Conservation (phyloP, 176 grass and related monocot species). For the Oryza meyeriana region DNA sequence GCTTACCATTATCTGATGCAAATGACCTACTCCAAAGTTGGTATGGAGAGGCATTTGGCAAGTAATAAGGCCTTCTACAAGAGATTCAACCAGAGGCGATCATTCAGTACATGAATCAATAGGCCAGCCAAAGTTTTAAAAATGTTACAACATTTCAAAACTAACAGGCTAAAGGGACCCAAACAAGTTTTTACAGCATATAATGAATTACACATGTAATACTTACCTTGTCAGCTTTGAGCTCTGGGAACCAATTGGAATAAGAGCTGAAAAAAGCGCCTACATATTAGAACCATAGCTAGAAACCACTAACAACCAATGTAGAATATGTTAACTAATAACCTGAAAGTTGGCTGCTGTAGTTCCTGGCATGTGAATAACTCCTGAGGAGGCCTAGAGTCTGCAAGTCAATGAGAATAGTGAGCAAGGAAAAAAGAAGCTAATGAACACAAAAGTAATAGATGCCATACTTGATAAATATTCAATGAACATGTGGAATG, state of each 20-base stretch:
- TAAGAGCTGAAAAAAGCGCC: slow-evolving; percentile 24
- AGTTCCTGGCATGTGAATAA: slow-evolving; percentile 55
- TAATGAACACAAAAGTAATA: neutral
- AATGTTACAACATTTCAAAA: neutral
- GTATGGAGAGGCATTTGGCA: slow-evolving; percentile 65
- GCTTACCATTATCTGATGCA: slow-evolving; percentile 84
- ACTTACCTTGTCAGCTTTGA: slow-evolving; percentile 40
- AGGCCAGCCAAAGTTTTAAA: neutral
- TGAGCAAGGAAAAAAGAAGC: neutral
- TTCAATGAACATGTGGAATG: neutral
- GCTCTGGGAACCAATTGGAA: slow-evolving; percentile 39
- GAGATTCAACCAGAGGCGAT: slow-evolving; percentile 3
- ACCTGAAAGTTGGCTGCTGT: slow-evolving; percentile 81
- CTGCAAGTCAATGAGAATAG: slow-evolving; percentile 27
- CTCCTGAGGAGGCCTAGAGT: slow-evolving; percentile 61
- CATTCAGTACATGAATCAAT: neutral
- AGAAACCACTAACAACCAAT: neutral
- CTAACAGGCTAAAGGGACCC: neutral
- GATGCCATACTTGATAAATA: neutral
- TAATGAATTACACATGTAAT: neutral
- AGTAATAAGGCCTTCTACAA: slow-evolving; percentile 34
- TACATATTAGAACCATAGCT: neutral
- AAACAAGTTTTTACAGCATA: neutral
- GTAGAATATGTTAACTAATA: neutral
- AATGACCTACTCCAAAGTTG: slow-evolving; percentile 79